Base-by-base conservation (phyloP, 2,329 filamentous ascomycete genomes). In the Cordyceps tenuipes region DNA sequence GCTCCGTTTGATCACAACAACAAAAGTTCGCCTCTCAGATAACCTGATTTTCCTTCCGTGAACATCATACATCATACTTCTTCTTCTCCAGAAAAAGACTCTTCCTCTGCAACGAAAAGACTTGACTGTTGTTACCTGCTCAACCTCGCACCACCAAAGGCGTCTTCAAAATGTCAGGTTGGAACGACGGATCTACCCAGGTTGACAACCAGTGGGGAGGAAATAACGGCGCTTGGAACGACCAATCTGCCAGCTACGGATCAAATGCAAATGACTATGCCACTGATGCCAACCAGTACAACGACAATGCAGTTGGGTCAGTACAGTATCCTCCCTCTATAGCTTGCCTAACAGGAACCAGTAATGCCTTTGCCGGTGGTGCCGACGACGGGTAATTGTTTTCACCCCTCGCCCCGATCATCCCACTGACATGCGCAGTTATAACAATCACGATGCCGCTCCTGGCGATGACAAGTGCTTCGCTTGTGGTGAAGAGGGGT, bases 401-500 rank as follows among this genome's bases (percentile, higher is more conserved):
- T 8, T 17, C 5, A 19, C 2, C 5, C 3, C 8, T 31, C 23
- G 6, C 23, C 7, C 39, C 6, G 23, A 26, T 31, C 17, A 23
- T 39, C n/a, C 12, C 10, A 9, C 39, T 29, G 47, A 62, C 29
- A 51, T 49, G 34, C 19, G 50, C 54, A 43, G 62, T 54, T 47
- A 61, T 43, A 19, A 62, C 56, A 26, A 61, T 63, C 48, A 53
- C 39, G 56, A 65, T 60, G n/a, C 3, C 8, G 29, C 29, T 6
- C 17, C 57, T 49, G 64, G 60, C 26, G 65, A 69, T 39, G 66
- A 68, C 43, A 71, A 72, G 51, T 75, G 72, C 62, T 73, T 73
- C 59, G 68, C 68, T 29, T 76, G 74, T 47, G 71, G 71, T n/a
- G 68, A 75, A 57, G 47, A 65, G 50, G 71, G 73, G 73, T 75